A percentile compares a stretch with the other conserved stretches of the same genome.
Evolutionary conservation across 176 grass and related monocot genomes (phyloP).

Genomic region (Sorghum bicolor): DNA sequence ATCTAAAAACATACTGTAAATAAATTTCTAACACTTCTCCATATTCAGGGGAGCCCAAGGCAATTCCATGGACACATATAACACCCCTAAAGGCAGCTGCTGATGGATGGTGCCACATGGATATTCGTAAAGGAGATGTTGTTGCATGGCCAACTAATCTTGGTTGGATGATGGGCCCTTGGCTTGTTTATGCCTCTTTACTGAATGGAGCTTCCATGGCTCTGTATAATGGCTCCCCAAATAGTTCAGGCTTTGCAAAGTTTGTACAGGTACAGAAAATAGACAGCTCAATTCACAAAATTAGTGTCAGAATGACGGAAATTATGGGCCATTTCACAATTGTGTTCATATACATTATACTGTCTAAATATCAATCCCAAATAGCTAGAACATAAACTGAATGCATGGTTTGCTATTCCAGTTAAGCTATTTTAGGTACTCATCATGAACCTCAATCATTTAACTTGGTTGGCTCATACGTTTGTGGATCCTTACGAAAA

Average conservation of each 20-base stretch:
- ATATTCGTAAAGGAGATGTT: slow-evolving; percentile 88
- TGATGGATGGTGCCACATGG: slow-evolving; percentile 98
- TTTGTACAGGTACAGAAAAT: slow-evolving; percentile 77
- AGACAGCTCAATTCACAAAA: background rate
- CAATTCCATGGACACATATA: slow-evolving; percentile 94
- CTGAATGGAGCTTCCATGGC: slow-evolving; percentile 97
- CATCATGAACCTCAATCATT: background rate
- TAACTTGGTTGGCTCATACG: background rate
- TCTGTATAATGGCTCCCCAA: slow-evolving; percentile 85
- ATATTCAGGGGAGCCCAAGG: slow-evolving; percentile 85
- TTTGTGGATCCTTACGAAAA: slow-evolving; percentile 8
- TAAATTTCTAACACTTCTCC: slow-evolving; percentile 12
- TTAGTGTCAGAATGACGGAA: background rate
- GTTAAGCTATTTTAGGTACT: background rate
- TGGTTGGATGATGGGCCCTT: slow-evolving; percentile 99
- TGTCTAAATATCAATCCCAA: background rate
- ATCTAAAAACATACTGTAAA: background rate
- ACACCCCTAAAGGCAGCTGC: slow-evolving; percentile 90
- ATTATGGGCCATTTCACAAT: background rate
- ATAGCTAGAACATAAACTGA: slow-evolving; percentile 4
- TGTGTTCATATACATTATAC: background rate
- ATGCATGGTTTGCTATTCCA: background rate
- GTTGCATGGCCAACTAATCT: slow-evolving; percentile 98
- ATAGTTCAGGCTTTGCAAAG: slow-evolving; percentile 78
- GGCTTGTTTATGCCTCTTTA: slow-evolving; percentile 95